Evolutionary conservation across 2,329 filamentous ascomycete genomes (phyloP).

Genomic region (Xylaria sp.): DNA sequence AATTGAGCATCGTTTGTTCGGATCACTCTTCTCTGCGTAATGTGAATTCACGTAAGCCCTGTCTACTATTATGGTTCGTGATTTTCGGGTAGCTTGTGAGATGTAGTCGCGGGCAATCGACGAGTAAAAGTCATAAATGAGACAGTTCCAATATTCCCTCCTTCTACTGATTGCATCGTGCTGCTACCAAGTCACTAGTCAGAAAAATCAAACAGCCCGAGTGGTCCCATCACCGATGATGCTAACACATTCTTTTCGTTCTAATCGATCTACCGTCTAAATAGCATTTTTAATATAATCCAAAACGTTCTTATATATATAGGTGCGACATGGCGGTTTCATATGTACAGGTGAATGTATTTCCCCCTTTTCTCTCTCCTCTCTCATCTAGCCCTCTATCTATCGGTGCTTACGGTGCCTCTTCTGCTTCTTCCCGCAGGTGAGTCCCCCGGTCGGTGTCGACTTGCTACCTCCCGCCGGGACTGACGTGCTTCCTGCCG

Average conservation of each 20-base stretch:
- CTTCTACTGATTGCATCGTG: no score
- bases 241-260: neutral
- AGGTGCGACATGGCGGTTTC: slow-evolving; percentile 24
- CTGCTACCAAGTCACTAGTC: no score
- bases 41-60: neutral
- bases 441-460: no score
- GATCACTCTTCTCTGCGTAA: neutral
- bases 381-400: slow-evolving; percentile 1
- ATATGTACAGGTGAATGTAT: slow-evolving; percentile 31
- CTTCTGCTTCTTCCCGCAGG: slow-evolving; percentile 8
- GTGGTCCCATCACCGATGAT: no score
- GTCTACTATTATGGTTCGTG: neutral
- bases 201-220: no score
- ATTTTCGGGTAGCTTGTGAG: neutral
- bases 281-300: slow-evolving; percentile 1
- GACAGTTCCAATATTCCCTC: no score
- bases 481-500: neutral
- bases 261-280: neutral
- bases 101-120: neutral
- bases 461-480: no score
- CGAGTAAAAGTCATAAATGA: no score
- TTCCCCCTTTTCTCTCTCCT: neutral
- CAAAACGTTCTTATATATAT: slow-evolving; percentile 22
- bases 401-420: neutral
- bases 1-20: neutral